phyloP scores from a whole-genome alignment of 352 stramenopile genomes.

The Phytophthora macrochlamydospora region DNA sequence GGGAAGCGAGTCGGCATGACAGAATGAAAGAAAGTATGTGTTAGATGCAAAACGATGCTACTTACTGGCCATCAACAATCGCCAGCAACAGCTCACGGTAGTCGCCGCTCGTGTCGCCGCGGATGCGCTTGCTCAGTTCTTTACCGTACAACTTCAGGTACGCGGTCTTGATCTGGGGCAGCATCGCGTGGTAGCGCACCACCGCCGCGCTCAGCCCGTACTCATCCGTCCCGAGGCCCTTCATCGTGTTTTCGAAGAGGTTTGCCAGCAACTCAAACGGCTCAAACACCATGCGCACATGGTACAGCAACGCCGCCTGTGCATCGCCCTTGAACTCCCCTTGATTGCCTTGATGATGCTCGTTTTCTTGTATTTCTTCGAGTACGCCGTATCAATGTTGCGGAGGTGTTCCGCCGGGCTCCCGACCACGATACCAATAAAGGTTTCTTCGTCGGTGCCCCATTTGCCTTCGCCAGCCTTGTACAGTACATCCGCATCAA shows the following conservation, averaged over 20 bases:
- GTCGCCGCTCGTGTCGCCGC: conserved; percentile 55
- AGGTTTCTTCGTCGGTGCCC: conserved; percentile 72
- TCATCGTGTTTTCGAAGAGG: conserved; percentile 69
- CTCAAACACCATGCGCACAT: conserved; percentile 60
- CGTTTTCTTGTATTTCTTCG: conserved; percentile 61
- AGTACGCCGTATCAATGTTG: conserved; percentile 63
- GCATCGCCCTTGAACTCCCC: conserved; percentile 72
- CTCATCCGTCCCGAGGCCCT: conserved; percentile 72
- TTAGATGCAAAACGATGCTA: not conserved
- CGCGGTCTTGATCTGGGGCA: conserved; percentile 49
- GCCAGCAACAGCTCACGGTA: conserved; percentile 70
- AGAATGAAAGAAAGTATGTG: too few species aligned
- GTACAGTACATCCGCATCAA: conserved; percentile 70
- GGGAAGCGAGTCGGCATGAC: too few species aligned
- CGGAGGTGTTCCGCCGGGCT: conserved; percentile 67
- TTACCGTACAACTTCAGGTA: conserved; percentile 70
- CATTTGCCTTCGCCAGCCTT: conserved; percentile 81
- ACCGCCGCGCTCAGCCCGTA: conserved; percentile 61
- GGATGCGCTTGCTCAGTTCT: conserved; percentile 62
- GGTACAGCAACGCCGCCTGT: conserved; percentile 48
- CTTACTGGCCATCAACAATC: conserved; percentile 49
- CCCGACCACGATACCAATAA: conserved; percentile 65
- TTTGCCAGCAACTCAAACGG: conserved; percentile 66
- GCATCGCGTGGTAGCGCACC: conserved; percentile 74
- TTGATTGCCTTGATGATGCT: conserved; percentile 59